Percentiles rank a stretch among this genome's conserved stretches.
phyloP scores from a whole-genome alignment of 2,329 filamentous ascomycete species.

The Aspergillus hortae region DNA sequence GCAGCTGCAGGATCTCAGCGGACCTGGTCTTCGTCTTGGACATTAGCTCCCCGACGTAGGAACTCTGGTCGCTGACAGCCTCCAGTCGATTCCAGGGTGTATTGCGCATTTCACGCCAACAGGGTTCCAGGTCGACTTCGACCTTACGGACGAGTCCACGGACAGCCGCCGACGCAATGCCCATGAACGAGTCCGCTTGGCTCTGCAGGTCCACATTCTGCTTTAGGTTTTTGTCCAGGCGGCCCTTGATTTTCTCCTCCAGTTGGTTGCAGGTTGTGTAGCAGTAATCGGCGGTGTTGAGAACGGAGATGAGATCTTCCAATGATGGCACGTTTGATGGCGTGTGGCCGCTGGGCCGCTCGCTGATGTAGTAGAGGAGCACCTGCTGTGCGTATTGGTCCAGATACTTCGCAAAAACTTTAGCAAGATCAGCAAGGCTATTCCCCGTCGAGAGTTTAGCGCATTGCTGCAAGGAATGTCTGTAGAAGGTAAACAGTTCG shows the following conservation, averaged over 20 bases:
- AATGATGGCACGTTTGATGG: slow-evolving; percentile 52
- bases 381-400: slow-evolving; percentile 96
- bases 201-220: slow-evolving; percentile 81
- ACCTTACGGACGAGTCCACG: slow-evolving; percentile 79
- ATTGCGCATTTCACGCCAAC: slow-evolving; percentile 96
- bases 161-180: slow-evolving; percentile 84
- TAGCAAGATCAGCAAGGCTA: slow-evolving; percentile 77
- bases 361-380: slow-evolving; percentile 67
- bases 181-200: slow-evolving; percentile 92
- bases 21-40: slow-evolving; percentile 68
- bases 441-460: slow-evolving; percentile 93
- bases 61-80: slow-evolving; percentile 86
- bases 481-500: slow-evolving; percentile 96
- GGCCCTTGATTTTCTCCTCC: slow-evolving; percentile 88
- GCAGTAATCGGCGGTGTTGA: slow-evolving; percentile 98
- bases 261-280: slow-evolving; percentile 88
- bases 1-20: slow-evolving; percentile 68
- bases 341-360: slow-evolving; percentile 53
- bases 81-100: slow-evolving; percentile 94
- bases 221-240: slow-evolving; percentile 76
- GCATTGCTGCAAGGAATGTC: slow-evolving; percentile 86
- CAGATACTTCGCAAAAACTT: slow-evolving; percentile 84
- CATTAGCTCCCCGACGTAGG: slow-evolving; percentile 81
- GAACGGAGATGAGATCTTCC: slow-evolving; percentile 76
- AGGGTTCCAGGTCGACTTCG: slow-evolving; percentile 75